Base-by-base conservation (phyloP, 106 monocot genomes). In the Triglochin maritima region DNA sequence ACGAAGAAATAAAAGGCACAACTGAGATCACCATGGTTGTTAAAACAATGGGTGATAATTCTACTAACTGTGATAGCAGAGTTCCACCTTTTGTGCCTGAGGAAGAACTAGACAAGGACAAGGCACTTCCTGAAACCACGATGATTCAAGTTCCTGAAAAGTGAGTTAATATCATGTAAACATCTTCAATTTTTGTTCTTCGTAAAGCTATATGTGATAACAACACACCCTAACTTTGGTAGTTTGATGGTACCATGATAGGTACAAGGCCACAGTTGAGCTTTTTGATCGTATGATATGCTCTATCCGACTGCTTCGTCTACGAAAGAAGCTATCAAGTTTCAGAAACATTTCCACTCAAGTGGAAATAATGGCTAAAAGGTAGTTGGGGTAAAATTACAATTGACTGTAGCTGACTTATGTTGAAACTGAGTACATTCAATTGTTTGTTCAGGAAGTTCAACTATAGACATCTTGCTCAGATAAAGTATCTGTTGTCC, bases 331-430 rank as follows among this genome's bases (percentile, higher is more conserved):
- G 56, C 49, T 59, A 10, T 5, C 56, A 12, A 66, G n/a, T 16
- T 74, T 74, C 58, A 46, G 57, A 56, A 74, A 74, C 48, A 65
- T 74, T 50, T 56, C 65, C 12, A 66, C 57, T 4, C 74, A 74
- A 41, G 57, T 74, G 9, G 74, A 74, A 57, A 49, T 74, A 57
- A 44, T 74, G 66, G 17, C 74, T n/a, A 74, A 74, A 49, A 74
- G 49, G 73, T 73, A 56, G 29, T 54, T 49, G 48, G 15, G 15
- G 3, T 8, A 64, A 14, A 7, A 48, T 29, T 29, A 29, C 29
- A 29, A 29, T 29, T 29, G 29, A 29, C 29, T 29, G 29, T 52
- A 16, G 53, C 42, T 12, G 63, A 62, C 51, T 50, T 10, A 49
- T 10, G 63, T 72, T 72, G 57, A 45, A 69, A 52, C 44, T 72